These are phyloP conservation scores for Sporobolomyces phaffii DNA, from an alignment of 768 basidiomycete species.

Conservation along the genomic window DNA sequence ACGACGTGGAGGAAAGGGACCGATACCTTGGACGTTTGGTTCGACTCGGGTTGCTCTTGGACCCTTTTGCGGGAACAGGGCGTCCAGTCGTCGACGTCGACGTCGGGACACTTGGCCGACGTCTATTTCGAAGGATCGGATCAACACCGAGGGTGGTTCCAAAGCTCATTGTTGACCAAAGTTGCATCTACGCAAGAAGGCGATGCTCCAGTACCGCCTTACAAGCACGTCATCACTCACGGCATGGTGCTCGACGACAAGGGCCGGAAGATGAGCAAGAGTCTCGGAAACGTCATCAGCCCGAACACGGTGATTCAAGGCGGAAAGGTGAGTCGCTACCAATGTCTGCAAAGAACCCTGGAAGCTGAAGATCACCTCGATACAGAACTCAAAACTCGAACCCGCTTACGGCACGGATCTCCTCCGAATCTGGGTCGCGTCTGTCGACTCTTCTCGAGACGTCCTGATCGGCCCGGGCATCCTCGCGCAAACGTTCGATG, in stretches of 20 bases:
- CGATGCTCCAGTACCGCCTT: slow-evolving; percentile 53
- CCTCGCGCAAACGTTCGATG: slow-evolving; percentile 67
- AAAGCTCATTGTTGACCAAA: slow-evolving; percentile 82
- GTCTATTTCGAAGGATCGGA: slow-evolving; percentile 92
- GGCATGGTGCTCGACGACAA: slow-evolving; percentile 90
- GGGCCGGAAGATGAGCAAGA: slow-evolving; percentile 97
- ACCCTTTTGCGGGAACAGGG: slow-evolving; percentile 55
- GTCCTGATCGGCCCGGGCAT: slow-evolving; percentile 75
- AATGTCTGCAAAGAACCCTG: too few species aligned
- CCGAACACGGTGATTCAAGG: slow-evolving; percentile 76
- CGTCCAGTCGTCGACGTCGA: background rate
- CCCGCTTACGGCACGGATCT: slow-evolving; percentile 81
- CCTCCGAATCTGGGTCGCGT: slow-evolving; percentile 83
- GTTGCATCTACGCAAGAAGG: slow-evolving; percentile 51
- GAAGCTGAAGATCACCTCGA: too few species aligned
- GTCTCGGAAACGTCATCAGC: slow-evolving; percentile 80
- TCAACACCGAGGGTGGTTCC: slow-evolving; percentile 99
- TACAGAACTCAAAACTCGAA: slow-evolving; percentile 62
- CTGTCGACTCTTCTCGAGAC: slow-evolving; percentile 82
- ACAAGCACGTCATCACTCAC: slow-evolving; percentile 78
- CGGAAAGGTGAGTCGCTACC: slow-evolving; percentile 61
- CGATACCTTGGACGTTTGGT: slow-evolving; percentile 99
- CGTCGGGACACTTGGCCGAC: slow-evolving; percentile 56
- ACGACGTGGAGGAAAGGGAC: slow-evolving; percentile 67
- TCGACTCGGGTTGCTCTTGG: slow-evolving; percentile 95